A percentile compares a stretch with the other conserved stretches of the same genome.
phyloP scores from a whole-genome alignment of 345 rosid genomes.

The Noccaea caerulescens region DNA sequence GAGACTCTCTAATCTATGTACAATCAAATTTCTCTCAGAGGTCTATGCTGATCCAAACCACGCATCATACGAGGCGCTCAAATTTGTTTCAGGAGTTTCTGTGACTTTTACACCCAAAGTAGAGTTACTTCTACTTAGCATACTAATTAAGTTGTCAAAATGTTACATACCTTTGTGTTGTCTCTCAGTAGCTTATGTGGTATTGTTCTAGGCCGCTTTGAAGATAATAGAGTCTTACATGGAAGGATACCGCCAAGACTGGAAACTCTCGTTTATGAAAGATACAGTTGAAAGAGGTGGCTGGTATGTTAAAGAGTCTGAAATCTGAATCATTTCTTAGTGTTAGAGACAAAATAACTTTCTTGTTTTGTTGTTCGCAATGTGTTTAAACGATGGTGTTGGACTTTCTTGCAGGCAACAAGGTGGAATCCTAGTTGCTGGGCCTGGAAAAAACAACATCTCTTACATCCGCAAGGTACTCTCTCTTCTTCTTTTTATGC shows the following conservation, averaged over 20 bases:
- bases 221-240: conserved; percentile 81
- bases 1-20: conserved; percentile 15
- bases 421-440: conserved; percentile 92
- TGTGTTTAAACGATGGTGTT: conserved; percentile 1
- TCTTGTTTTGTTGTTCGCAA: not conserved
- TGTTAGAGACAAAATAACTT: not conserved
- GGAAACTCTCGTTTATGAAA: conserved; percentile 84
- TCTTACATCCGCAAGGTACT: conserved; percentile 82
- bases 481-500: conserved; percentile 10
- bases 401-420: conserved; percentile 69
- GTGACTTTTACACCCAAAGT: conserved; percentile 89
- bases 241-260: conserved; percentile 97
- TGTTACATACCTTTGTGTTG: not conserved
- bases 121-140: conserved; percentile 34
- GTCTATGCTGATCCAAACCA: conserved; percentile 94
- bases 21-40: conserved; percentile 54
- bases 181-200: conserved; percentile 11
- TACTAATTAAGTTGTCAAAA: not conserved
- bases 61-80: conserved; percentile 71
- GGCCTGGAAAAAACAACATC: conserved; percentile 80
- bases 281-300: conserved; percentile 86
- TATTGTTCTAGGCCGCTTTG: conserved; percentile 66
- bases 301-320: conserved; percentile 59
- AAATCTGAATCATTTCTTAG: not conserved
- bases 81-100: conserved; percentile 74